A percentile compares a stretch with the other conserved stretches of the same genome.
These are phyloP conservation scores for Gremmenia infestans DNA, from an alignment of 2,329 filamentous ascomycete species.

Conservation along the genomic window DNA sequence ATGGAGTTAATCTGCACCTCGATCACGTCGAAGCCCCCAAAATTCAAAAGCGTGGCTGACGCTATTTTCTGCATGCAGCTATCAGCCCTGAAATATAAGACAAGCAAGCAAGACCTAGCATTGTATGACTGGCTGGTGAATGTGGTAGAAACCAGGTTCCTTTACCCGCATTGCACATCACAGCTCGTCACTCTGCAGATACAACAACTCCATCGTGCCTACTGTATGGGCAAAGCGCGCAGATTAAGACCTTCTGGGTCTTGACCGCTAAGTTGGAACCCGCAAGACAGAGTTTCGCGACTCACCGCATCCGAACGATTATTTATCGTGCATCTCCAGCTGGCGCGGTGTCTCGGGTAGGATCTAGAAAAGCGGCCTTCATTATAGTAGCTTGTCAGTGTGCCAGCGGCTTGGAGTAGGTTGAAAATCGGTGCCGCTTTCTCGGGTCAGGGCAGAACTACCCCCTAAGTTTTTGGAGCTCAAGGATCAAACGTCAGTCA, in stretches of 20 bases:
- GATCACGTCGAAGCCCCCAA: neutral
- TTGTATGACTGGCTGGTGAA: neutral
- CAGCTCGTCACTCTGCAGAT: neutral
- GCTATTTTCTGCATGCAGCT: neutral
- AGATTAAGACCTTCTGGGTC: neutral
- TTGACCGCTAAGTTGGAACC: neutral
- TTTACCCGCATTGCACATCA: neutral
- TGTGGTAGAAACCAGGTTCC: neutral
- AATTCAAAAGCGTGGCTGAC: neutral
- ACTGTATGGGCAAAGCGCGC: neutral
- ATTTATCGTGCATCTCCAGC: too few relatives aligned
- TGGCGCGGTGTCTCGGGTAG: too few relatives aligned
- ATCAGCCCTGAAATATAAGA: neutral
- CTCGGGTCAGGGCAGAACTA: too few relatives aligned
- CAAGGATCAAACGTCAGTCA: constrained; percentile 1
- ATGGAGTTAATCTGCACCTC: neutral
- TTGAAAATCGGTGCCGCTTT: too few relatives aligned
- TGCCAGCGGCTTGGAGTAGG: too few relatives aligned
- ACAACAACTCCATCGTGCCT: neutral
- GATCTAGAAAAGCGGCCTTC: too few relatives aligned
- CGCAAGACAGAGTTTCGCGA: neutral
- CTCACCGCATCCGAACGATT: neutral
- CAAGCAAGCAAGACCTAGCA: neutral
- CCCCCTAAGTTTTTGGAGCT: too few relatives aligned
- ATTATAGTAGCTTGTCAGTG: too few relatives aligned